Evolutionary conservation across 306 rosid species (phyloP).

Genomic region (peach (Prunus persica)): Prunus_persica_NCBIv2 NC_034011.1:7289001-7289500

Average conservation of each 20-base stretch:
- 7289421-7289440: neutral
- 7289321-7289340: neutral
- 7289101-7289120: neutral
- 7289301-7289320: neutral
- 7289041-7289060: neutral
- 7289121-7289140: neutral
- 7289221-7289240: neutral
- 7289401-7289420: neutral
- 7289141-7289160: neutral
- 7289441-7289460: neutral
- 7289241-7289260: neutral
- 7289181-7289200: neutral
- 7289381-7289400: neutral
- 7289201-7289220: neutral
- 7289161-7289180: too few relatives aligned
- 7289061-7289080: neutral
- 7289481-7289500: conserved; percentile 22
- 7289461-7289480: neutral
- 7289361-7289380: neutral
- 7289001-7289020: neutral
- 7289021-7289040: neutral
- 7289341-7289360: neutral
- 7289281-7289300: neutral
- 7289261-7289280: neutral
- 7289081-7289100: neutral